phyloP scores from a whole-genome alignment of 2,329 filamentous ascomycete species.

The Cytospora paraplurivora region DNA sequence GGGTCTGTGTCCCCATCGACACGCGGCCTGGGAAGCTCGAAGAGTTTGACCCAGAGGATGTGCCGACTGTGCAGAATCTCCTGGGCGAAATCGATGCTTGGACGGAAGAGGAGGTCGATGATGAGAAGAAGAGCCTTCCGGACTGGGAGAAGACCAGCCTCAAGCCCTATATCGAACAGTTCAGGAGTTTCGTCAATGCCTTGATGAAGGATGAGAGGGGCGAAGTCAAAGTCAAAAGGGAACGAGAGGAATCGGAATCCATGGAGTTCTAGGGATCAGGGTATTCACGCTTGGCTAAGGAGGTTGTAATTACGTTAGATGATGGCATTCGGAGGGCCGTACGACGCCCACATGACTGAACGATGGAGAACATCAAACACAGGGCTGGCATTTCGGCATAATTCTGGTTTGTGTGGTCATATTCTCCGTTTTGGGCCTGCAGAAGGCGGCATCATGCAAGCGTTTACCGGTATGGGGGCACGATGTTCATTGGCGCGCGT shows the following conservation, averaged over 20 bases:
- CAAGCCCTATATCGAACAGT: constrained; percentile 89
- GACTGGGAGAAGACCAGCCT: constrained; percentile 98
- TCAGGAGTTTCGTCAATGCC: constrained; percentile 76
- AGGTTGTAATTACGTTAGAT: background rate
- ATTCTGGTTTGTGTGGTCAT: constrained; percentile 25
- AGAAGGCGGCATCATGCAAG: constrained; percentile 8
- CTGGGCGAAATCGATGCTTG: constrained; percentile 86
- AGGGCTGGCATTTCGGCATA: constrained; percentile 20
- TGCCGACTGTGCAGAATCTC: constrained; percentile 86
- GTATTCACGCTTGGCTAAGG: background rate
- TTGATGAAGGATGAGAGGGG: constrained; percentile 74
- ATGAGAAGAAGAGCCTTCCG: constrained; percentile 50
- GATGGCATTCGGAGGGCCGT: background rate
- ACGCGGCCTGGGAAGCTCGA: constrained; percentile 61
- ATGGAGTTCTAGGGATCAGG: constrained; percentile 54
- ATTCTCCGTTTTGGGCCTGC: constrained; percentile 24
- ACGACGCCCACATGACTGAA: background rate
- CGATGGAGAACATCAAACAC: background rate
- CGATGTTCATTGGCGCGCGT: constrained; percentile 27
- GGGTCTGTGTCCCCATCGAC: constrained; percentile 96
- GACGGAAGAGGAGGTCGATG: constrained; percentile 51
- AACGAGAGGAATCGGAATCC: constrained; percentile 52
- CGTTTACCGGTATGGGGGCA: constrained; percentile 9
- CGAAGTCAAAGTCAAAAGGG: constrained; percentile 56
- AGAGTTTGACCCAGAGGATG: constrained; percentile 80